Conservation (phyloP, 805 yeast species). For the Monosporozyma siamensis region DNA sequence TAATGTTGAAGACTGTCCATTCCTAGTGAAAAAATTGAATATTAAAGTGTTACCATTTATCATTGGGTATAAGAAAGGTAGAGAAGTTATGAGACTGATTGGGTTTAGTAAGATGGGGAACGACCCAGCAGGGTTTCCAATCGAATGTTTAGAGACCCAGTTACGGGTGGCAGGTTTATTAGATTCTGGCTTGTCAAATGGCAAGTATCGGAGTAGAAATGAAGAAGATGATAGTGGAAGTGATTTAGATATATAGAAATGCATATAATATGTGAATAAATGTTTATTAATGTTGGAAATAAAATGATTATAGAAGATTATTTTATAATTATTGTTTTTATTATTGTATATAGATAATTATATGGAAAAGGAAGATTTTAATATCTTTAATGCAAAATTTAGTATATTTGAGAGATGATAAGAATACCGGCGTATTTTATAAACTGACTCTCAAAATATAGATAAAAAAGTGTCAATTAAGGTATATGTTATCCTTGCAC, state of each 20-base stretch:
- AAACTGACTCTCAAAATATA: background rate
- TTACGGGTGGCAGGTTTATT: conserved; percentile 10
- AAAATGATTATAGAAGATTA: background rate
- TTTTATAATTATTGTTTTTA: too few relatives aligned
- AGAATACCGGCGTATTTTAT: too few relatives aligned
- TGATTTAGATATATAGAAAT: conserved; percentile 6
- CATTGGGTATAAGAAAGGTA: conserved; percentile 48
- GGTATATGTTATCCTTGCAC: background rate
- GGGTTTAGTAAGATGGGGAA: conserved; percentile 61
- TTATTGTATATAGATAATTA: background rate
- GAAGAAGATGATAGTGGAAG: conserved; percentile 5
- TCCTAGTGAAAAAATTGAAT: conserved; percentile 52
- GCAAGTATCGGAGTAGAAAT: background rate
- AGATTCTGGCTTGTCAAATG: background rate
- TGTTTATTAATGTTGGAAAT: background rate
- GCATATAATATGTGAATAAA: background rate
- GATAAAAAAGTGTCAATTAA: too few relatives aligned
- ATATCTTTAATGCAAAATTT: background rate
- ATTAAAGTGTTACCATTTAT: conserved; percentile 68
- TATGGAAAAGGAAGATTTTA: background rate
- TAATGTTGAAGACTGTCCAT: conserved; percentile 60
- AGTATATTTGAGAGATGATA: background rate
- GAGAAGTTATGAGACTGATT: conserved; percentile 48
- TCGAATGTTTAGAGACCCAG: conserved; percentile 40
- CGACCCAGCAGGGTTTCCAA: conserved; percentile 38